Conservation (phyloP, 495 filamentous ascomycete genomes). For the Podospora comata region DNA sequence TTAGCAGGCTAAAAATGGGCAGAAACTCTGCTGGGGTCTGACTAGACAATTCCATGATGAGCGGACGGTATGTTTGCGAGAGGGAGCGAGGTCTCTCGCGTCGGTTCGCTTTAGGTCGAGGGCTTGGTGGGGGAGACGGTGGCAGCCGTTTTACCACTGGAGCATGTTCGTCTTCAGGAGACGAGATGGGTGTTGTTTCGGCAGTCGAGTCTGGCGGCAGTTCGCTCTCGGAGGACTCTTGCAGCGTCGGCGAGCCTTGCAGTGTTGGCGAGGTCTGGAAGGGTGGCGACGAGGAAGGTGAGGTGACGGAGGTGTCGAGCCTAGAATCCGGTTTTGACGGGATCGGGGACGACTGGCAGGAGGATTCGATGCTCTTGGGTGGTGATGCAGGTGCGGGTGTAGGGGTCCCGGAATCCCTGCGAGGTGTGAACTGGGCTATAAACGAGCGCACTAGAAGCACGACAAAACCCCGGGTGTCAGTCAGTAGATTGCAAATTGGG, state of each 20-base stretch:
- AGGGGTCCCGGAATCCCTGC: conserved; percentile 40
- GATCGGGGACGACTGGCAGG: not conserved
- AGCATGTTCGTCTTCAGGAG: conserved; percentile 37
- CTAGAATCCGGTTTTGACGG: conserved; percentile 34
- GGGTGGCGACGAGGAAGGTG: conserved; percentile 18
- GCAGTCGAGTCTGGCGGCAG: conserved; percentile 29
- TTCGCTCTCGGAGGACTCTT: conserved; percentile 22
- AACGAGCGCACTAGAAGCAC: conserved; percentile 53
- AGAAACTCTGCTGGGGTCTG: conserved; percentile 90
- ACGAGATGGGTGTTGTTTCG: conserved; percentile 12
- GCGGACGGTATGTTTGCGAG: conserved; percentile 81
- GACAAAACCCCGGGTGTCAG: conserved; percentile 29
- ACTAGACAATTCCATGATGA: conserved; percentile 74
- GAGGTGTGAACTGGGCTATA: conserved; percentile 55
- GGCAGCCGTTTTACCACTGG: conserved; percentile 29
- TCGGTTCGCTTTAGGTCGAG: conserved; percentile 17
- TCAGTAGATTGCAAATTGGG: conserved; percentile 21
- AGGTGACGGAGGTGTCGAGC: conserved; percentile 14
- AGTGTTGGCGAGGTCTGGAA: conserved; percentile 15
- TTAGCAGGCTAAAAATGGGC: conserved; percentile 90
- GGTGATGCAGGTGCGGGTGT: conserved; percentile 38
- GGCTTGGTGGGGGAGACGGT: conserved; percentile 21
- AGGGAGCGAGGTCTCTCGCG: conserved; percentile 54
- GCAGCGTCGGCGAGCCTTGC: not conserved
- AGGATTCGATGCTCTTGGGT: conserved; percentile 30